These are phyloP conservation scores for Trichoderma hamatum DNA, from an alignment of 2,329 filamentous ascomycete species.

Conservation along the genomic window DNA sequence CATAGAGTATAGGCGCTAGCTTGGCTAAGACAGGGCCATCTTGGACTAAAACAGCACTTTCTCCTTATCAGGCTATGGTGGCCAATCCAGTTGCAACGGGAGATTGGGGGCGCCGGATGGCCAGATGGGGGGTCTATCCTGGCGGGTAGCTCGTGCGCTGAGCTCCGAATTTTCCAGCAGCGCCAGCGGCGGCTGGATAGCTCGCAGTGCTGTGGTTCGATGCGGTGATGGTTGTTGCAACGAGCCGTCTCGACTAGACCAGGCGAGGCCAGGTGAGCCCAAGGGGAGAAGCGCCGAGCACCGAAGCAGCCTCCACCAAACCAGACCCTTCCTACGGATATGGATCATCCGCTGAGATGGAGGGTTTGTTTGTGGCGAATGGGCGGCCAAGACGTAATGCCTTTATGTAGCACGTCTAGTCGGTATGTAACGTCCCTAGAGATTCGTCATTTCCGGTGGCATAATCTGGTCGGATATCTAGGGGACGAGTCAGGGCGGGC, in stretches of 20 bases:
- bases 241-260: background rate
- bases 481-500: constrained; percentile 13
- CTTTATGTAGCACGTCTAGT: constrained; percentile 31
- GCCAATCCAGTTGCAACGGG: constrained; percentile 17
- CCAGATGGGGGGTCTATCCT: background rate
- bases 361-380: constrained; percentile 32
- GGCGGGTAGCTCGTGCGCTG: background rate
- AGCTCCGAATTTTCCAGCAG: constrained; percentile 7
- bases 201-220: background rate
- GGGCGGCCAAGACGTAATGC: constrained; percentile 35
- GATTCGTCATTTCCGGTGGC: constrained; percentile 11
- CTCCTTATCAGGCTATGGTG: constrained; percentile 26
- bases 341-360: constrained; percentile 19
- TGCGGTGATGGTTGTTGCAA: background rate
- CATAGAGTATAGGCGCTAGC: constrained; percentile 20
- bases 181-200: constrained; percentile 26
- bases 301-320: constrained; percentile 15
- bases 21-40: constrained; percentile 28
- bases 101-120: constrained; percentile 7
- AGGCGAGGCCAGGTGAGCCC: constrained; percentile 6
- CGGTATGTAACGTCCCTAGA: constrained; percentile 23
- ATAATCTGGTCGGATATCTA: constrained; percentile 8
- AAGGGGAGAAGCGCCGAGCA: constrained; percentile 22
- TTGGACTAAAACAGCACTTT: constrained; percentile 18
- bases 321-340: constrained; percentile 4